Conservation (phyloP, 1,284 basidiomycete genomes). For the Trichosporon asahii region DNA sequence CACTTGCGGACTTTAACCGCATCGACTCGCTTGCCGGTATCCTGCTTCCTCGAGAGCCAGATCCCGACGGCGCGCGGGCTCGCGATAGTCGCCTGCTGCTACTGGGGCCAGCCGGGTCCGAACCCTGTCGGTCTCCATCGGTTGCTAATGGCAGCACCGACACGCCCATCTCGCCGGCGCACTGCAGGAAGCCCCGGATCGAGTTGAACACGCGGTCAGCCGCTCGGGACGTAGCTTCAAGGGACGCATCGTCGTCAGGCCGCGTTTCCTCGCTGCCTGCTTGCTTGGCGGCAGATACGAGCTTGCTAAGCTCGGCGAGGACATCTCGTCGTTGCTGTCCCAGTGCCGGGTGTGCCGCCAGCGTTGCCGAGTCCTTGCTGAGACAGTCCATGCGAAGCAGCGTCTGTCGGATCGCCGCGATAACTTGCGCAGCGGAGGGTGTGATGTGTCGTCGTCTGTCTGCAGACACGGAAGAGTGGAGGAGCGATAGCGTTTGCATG, state of each 20-base stretch:
- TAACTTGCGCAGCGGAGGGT: constrained; percentile 67
- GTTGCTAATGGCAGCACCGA: constrained; percentile 44
- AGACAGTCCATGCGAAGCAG: constrained; percentile 81
- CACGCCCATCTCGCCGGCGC: constrained; percentile 75
- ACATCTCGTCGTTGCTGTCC: constrained; percentile 77
- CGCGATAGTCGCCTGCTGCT: neutral
- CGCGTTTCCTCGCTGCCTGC: constrained; percentile 50
- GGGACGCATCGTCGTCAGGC: constrained; percentile 31
- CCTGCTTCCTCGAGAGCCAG: neutral
- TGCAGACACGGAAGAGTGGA: constrained; percentile 76
- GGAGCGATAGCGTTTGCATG: constrained; percentile 75
- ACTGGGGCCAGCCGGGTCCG: neutral
- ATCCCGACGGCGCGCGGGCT: neutral
- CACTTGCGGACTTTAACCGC: constrained; percentile 54
- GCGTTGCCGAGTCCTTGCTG: constrained; percentile 70
- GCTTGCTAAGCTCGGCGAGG: constrained; percentile 71
- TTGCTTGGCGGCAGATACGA: constrained; percentile 80
- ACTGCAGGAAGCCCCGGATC: constrained; percentile 56
- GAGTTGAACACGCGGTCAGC: constrained; percentile 52
- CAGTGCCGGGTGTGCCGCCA: constrained; percentile 66
- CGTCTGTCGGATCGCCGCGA: constrained; percentile 88
- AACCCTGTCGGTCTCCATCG: neutral
- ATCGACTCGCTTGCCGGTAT: neutral
- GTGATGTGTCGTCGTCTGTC: constrained; percentile 58
- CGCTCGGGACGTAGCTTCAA: constrained; percentile 51